phyloP scores from a whole-genome alignment of 2,329 filamentous ascomycete genomes.

The Cercospora sojina region DNA sequence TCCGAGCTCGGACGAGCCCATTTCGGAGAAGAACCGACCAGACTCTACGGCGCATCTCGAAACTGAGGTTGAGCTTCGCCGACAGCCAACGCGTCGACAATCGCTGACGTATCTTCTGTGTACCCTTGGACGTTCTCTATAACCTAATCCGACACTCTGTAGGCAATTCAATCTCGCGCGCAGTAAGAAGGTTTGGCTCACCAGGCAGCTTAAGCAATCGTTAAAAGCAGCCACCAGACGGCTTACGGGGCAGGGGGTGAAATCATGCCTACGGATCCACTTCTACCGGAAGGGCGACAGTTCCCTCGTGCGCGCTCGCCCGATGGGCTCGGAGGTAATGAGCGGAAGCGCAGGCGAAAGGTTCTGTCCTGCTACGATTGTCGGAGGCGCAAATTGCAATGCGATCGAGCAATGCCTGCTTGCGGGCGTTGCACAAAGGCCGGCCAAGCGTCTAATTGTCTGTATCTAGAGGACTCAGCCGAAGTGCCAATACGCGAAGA shows the following conservation, averaged over 20 bases:
- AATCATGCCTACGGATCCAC: slow-evolving; percentile 26
- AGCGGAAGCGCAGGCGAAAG: slow-evolving; percentile 48
- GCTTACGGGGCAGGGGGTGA: neutral
- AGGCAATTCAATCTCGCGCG: neutral
- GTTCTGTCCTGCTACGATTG: slow-evolving; percentile 50
- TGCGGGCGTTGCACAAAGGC: slow-evolving; percentile 48
- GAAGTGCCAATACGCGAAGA: slow-evolving; percentile 32
- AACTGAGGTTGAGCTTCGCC: neutral
- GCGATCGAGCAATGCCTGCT: slow-evolving; percentile 47
- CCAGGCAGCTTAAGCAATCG: neutral
- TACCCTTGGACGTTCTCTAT: neutral
- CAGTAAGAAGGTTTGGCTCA: neutral
- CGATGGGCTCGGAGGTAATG: slow-evolving; percentile 27
- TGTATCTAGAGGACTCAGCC: slow-evolving; percentile 40
- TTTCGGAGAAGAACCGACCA: neutral
- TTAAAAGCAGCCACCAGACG: neutral
- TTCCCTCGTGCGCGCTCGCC: slow-evolving; percentile 25
- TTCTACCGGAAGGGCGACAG: slow-evolving; percentile 24
- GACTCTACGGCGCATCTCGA: neutral
- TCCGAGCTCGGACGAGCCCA: slow-evolving; percentile 12
- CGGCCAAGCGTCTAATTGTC: slow-evolving; percentile 44
- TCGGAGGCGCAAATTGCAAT: slow-evolving; percentile 49
- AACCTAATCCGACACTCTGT: neutral
- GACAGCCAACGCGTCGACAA: neutral
- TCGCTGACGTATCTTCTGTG: neutral